Evolutionary conservation across 805 yeast species (phyloP).

Genomic region (Lipomyces spencermartinsiae): DNA sequence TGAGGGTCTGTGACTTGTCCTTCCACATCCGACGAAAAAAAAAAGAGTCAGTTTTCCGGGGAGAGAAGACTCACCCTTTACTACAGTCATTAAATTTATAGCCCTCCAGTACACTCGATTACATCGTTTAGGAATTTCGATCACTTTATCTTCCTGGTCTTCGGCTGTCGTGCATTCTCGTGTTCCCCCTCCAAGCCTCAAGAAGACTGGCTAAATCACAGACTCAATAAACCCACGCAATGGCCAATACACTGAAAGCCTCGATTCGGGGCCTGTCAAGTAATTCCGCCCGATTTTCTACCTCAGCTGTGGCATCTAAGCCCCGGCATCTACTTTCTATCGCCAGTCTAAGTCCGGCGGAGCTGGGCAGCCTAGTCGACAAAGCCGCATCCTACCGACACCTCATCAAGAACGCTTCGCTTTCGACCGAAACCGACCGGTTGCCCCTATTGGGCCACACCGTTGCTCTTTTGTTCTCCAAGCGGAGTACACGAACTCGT

Average conservation of each 20-base stretch:
- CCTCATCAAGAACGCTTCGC: constrained; percentile 58
- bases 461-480: constrained; percentile 82
- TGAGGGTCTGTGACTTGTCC: background rate
- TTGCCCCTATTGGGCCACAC: constrained; percentile 77
- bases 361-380: constrained; percentile 70
- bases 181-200: background rate
- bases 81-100: background rate
- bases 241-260: constrained; percentile 3
- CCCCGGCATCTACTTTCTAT: constrained; percentile 82
- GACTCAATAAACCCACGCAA: background rate
- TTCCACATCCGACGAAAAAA: background rate
- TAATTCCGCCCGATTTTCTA: background rate
- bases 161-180: background rate
- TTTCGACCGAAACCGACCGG: constrained; percentile 50
- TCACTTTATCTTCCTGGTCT: background rate
- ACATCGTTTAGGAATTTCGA: background rate
- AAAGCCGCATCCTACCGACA: constrained; percentile 71
- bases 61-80: background rate
- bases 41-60: background rate
- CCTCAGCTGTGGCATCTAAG: constrained; percentile 3
- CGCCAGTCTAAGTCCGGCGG: constrained; percentile 74
- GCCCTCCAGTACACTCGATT: background rate
- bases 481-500: constrained; percentile 95
- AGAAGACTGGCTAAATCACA: background rate
- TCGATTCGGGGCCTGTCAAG: constrained; percentile 17